Evolutionary conservation across 1,139 yeast genomes (phyloP).

Genomic region (Blastobotrys arbuscula): DNA sequence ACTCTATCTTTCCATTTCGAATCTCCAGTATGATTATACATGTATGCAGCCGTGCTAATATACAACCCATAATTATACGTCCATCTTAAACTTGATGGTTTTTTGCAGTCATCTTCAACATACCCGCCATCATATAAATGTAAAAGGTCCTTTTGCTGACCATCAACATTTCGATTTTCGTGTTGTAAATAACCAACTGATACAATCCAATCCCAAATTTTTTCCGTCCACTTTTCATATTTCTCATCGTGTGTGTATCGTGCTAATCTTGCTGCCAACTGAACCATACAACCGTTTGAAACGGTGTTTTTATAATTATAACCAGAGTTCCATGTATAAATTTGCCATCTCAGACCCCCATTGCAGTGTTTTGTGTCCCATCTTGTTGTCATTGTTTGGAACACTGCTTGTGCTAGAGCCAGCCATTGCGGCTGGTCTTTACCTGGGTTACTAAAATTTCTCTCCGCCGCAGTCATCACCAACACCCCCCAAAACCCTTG

Average conservation of each 20-base stretch:
- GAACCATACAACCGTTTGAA: slow-evolving; percentile 85
- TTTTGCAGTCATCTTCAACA: slow-evolving; percentile 57
- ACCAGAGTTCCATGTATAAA: slow-evolving; percentile 90
- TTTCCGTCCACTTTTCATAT: slow-evolving; percentile 78
- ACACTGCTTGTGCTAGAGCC: slow-evolving; percentile 68
- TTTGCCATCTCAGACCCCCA: slow-evolving; percentile 97
- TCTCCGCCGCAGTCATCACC: slow-evolving; percentile 85
- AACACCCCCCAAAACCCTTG: slow-evolving; percentile 97
- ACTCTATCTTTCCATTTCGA: slow-evolving; percentile 59
- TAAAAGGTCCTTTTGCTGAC: slow-evolving; percentile 11
- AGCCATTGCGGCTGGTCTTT: slow-evolving; percentile 59
- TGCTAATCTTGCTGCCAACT: slow-evolving; percentile 80
- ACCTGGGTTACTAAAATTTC: slow-evolving; percentile 72
- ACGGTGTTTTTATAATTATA: slow-evolving; percentile 89
- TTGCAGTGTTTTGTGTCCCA: slow-evolving; percentile 74
- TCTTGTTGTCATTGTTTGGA: slow-evolving; percentile 81
- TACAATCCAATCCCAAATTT: slow-evolving; percentile 76
- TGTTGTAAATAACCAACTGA: slow-evolving; percentile 48
- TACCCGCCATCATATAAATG: slow-evolving; percentile 69
- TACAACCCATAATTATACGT: slow-evolving; percentile 81
- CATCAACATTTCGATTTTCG: slow-evolving; percentile 26
- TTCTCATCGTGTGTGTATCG: slow-evolving; percentile 68
- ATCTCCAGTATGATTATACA: slow-evolving; percentile 69
- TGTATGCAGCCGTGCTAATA: slow-evolving; percentile 74
- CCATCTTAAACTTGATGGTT: slow-evolving; percentile 64